Conservation (phyloP, 345 rosid genomes). For the Arabidopsis arenosa region DNA sequence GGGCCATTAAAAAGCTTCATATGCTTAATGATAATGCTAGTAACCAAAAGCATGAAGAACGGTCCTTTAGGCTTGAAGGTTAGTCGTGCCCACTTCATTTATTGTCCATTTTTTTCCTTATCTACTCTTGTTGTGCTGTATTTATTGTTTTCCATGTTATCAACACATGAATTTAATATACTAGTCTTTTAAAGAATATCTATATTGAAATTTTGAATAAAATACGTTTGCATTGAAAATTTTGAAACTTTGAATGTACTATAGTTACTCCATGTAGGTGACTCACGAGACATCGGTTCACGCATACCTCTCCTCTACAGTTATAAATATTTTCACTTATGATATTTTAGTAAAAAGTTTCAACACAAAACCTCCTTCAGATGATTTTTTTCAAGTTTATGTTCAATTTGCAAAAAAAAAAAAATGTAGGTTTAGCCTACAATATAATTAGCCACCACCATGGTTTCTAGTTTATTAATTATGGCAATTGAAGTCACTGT, state of each 20-base stretch:
- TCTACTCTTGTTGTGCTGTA: constrained; percentile 11
- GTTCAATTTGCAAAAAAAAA: no score
- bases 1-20: constrained; percentile 71
- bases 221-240: not conserved
- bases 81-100: constrained; percentile 51
- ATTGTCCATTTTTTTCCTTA: constrained; percentile 35
- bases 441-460: not conserved
- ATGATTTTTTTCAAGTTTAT: not conserved
- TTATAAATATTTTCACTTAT: not conserved
- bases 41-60: constrained; percentile 76
- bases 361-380: not conserved
- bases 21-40: constrained; percentile 36
- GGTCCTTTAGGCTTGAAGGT: constrained; percentile 92
- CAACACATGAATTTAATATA: not conserved
- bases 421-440: not conserved
- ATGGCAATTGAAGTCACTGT: no score
- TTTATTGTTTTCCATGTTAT: constrained; percentile 34
- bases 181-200: not conserved
- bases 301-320: not conserved
- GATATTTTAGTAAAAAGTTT: not conserved
- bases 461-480: not conserved
- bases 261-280: constrained; percentile 15
- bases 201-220: not conserved
- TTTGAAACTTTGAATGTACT: constrained; percentile 5
- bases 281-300: constrained; percentile 23